These are phyloP conservation scores for Tricholoma sp. DNA, from an alignment of 768 basidiomycete species.

Conservation along the genomic window DNA sequence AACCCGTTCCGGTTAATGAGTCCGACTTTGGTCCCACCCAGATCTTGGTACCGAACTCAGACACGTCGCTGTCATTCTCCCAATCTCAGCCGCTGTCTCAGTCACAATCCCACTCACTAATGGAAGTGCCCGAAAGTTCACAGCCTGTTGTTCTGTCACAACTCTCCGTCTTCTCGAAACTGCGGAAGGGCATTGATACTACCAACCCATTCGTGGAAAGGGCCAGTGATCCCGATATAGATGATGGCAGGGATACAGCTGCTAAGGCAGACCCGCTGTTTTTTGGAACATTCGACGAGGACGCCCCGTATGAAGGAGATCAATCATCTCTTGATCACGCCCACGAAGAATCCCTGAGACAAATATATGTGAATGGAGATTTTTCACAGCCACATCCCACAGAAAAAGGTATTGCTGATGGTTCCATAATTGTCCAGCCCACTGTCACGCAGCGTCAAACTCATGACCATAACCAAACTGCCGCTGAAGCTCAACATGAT, in stretches of 20 bases:
- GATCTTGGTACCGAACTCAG: slow-evolving; percentile 54
- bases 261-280: background rate
- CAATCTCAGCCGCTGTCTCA: slow-evolving; percentile 30
- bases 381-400: background rate
- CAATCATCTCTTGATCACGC: slow-evolving; percentile 1
- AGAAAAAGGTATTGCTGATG: background rate
- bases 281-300: background rate
- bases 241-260: background rate
- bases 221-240: background rate
- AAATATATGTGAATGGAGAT: background rate
- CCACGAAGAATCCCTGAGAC: background rate
- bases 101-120: slow-evolving; percentile 23
- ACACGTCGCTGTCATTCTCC: slow-evolving; percentile 38
- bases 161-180: slow-evolving; percentile 7
- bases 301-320: slow-evolving; percentile 7
- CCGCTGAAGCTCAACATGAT: background rate
- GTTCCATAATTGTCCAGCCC: background rate
- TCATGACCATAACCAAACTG: background rate
- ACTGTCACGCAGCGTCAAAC: background rate
- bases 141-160: slow-evolving; percentile 15
- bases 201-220: background rate
- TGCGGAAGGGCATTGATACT: background rate
- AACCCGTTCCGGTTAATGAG: slow-evolving; percentile 23
- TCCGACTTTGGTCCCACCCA: slow-evolving; percentile 10
- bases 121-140: slow-evolving; percentile 18